Percentiles rank a stretch among this genome's conserved stretches.
phyloP scores from a whole-genome alignment of 1,284 basidiomycete genomes.

The Fomitopsis palustris region DNA sequence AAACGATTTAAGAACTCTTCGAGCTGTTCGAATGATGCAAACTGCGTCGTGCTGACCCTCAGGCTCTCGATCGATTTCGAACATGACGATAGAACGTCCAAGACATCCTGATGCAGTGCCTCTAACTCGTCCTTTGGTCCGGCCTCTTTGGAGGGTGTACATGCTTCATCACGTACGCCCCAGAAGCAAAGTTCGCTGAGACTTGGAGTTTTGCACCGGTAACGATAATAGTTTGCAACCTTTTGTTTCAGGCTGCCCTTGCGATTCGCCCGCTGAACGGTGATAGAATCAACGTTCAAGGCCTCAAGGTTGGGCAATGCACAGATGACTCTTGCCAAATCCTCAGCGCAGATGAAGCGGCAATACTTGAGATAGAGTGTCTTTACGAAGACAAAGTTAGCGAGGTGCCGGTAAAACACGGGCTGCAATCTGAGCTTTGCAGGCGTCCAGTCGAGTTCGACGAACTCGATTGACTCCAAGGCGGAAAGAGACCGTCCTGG shows the following conservation, averaged over 20 bases:
- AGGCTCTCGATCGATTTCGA: background rate
- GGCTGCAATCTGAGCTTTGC: background rate
- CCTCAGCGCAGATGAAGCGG: background rate
- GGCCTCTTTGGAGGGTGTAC: no score
- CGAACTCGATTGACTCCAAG: background rate
- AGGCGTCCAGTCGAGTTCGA: background rate
- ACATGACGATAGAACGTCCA: conserved; percentile 32
- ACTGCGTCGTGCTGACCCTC: background rate
- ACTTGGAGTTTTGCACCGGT: no score
- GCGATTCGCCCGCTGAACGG: background rate
- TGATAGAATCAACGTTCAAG: background rate
- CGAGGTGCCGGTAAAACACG: background rate
- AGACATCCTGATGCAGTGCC: conserved; percentile 35
- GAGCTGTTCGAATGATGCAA: background rate
- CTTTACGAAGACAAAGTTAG: background rate
- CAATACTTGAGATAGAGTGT: background rate
- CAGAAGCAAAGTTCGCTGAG: no score
- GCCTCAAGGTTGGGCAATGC: background rate
- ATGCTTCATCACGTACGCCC: no score
- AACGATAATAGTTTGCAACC: no score
- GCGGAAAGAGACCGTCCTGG: background rate
- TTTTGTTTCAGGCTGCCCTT: no score
- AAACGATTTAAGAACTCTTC: background rate
- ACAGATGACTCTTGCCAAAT: background rate
- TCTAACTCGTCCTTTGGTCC: conserved; percentile 11